A percentile compares a stretch with the other conserved stretches of the same genome.
Evolutionary conservation across 345 rosid species (phyloP).

Genomic region (Odontarrhena argentea): DNA sequence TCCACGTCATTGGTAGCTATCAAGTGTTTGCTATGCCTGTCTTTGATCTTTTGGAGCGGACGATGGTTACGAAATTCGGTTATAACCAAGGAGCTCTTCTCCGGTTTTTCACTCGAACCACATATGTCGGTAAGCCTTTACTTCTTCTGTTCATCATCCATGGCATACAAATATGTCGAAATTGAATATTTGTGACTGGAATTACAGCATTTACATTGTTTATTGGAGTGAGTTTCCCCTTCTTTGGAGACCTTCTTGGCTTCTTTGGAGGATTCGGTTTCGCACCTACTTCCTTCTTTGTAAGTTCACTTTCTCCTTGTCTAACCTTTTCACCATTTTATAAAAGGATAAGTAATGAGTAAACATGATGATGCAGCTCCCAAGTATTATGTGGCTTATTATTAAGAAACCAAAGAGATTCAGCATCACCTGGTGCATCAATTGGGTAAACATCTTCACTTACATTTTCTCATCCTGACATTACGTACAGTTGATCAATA

Average conservation of each 20-base stretch:
- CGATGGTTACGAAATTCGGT: constrained; percentile 53
- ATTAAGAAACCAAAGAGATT: constrained; percentile 87
- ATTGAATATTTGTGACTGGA: constrained; percentile 4
- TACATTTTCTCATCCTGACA: neutral
- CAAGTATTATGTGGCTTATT: constrained; percentile 86
- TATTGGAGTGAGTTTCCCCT: constrained; percentile 83
- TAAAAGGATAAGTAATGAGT: neutral
- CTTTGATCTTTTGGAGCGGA: constrained; percentile 69
- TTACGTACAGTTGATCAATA: neutral
- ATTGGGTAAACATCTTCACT: constrained; percentile 66
- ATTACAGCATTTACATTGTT: constrained; percentile 81
- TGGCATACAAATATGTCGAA: neutral
- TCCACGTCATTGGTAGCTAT: constrained; percentile 94
- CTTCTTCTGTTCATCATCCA: neutral
- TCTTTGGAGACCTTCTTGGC: constrained; percentile 95
- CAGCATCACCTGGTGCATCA: constrained; percentile 71
- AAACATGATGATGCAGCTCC: constrained; percentile 57
- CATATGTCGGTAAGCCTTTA: constrained; percentile 71
- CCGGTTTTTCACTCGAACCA: constrained; percentile 67
- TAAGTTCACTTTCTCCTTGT: constrained; percentile 41
- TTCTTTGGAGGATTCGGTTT: constrained; percentile 97
- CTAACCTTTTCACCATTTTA: too few relatives aligned
- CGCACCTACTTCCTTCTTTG: constrained; percentile 92
- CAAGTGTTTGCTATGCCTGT: constrained; percentile 99
- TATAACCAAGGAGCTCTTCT: constrained; percentile 63